phyloP scores from a whole-genome alignment of 805 yeast species.

The Wickerhamiella occidentalis region DNA sequence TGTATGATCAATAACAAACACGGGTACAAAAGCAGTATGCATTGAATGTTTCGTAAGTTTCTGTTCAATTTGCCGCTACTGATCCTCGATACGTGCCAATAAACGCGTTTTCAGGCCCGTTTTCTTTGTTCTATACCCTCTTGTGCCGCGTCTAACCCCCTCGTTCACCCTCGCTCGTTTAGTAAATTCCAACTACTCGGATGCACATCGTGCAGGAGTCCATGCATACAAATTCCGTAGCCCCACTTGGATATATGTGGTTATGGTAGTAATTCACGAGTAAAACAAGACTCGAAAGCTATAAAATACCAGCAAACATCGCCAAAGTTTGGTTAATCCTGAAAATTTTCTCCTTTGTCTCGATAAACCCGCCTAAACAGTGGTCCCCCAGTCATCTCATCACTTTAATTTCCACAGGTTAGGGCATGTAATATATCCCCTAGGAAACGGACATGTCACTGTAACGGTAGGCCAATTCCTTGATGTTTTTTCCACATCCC shows the following conservation, averaged over 20 bases:
- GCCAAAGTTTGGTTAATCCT: too few species aligned
- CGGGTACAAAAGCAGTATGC: too few species aligned
- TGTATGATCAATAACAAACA: too few species aligned
- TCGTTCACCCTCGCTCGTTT: not conserved
- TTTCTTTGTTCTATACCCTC: too few species aligned
- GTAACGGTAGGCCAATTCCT: not conserved
- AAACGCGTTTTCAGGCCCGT: too few species aligned
- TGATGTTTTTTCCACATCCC: not conserved
- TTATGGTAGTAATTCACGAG: too few species aligned
- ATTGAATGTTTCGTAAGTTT: too few species aligned
- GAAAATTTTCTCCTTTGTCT: not conserved
- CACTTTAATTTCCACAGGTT: not conserved
- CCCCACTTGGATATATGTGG: not conserved
- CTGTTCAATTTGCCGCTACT: too few species aligned
- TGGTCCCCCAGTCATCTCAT: not conserved
- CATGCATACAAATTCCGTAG: not conserved
- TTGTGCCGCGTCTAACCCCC: too few species aligned
- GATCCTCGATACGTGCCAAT: too few species aligned
- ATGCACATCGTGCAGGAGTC: conserved; percentile 1
- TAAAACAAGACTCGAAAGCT: too few species aligned
- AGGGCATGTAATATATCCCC: not conserved
- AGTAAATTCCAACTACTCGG: not conserved
- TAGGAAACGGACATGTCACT: not conserved
- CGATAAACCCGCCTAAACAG: not conserved
- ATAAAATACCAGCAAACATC: too few species aligned